Evolutionary conservation across 805 yeast species (phyloP), one percentile per base, ranked within the genome.

Genomic region (Spathaspora arborariae): DNA sequence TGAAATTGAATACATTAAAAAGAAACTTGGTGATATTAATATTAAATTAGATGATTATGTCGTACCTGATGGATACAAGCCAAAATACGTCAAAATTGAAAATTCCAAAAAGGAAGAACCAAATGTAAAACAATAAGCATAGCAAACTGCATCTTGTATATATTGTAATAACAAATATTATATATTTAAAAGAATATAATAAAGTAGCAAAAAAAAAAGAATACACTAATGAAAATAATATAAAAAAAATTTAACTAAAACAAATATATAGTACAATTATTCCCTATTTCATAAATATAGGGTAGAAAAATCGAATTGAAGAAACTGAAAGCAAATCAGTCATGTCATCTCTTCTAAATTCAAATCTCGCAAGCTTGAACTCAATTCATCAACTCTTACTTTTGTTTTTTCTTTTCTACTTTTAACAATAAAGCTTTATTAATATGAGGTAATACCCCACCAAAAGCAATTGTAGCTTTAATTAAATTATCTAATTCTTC

Each of bases 371-470:
- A 44, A 34, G 20, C n/a, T 19, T 16, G 39, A 27, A 27, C 9
- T 30, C 22, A 21, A 39, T 11, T 44, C 39, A 19, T 19, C 30
- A 34, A 49, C 27, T 46, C 39, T 41, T 44, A 49, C 30, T 46
- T 44, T 41, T 49, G 57, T 59, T 75, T 74, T 56, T 74, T 74
- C 72, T 81, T 80, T 64, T 84, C 91, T 45, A 83, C 88, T 73
- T 87, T 85, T 62, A 87, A 79, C 56, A 86, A 73, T 60, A 86
- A 75, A 47, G 88, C 89, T 67, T 85, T 84, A 73, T 88, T 88
- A 63, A 88, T 88, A 66, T 89, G 96, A 46, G 98, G 98, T 67
- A 92, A 76, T 46, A 92, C 98, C 84, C 98, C 98, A 78, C 98
- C 98, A 58, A 85, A 89, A 36, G 97, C 97, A 65, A 92, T 92